Conservation (phyloP, 2,329 filamentous ascomycete species). For the Paraphaeosphaeria minitans region DNA sequence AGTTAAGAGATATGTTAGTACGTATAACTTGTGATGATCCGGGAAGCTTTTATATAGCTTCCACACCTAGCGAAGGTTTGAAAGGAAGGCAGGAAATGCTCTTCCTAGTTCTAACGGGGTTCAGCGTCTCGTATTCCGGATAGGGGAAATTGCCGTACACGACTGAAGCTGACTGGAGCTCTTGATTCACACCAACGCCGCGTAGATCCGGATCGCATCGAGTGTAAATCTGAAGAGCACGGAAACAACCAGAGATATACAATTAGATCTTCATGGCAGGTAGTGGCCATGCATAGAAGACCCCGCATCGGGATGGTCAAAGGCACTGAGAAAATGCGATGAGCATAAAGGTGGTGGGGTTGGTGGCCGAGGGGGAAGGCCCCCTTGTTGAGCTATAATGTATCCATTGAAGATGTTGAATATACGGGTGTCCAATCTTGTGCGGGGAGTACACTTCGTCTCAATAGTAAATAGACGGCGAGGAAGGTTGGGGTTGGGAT, state of each 20-base stretch:
- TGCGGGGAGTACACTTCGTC: background rate
- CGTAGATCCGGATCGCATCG: background rate
- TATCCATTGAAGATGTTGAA: background rate
- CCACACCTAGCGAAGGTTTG: background rate
- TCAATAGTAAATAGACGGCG: background rate
- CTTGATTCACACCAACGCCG: background rate
- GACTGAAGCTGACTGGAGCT: too few species aligned
- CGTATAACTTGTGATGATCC: background rate
- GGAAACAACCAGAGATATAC: background rate
- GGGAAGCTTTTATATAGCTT: background rate
- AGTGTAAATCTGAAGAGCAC: background rate
- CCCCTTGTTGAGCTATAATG: too few species aligned
- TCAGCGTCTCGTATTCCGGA: background rate
- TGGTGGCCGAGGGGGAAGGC: too few species aligned
- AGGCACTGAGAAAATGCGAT: too few species aligned
- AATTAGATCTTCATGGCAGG: background rate
- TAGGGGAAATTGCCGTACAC: background rate
- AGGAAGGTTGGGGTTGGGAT: background rate
- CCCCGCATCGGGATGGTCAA: background rate
- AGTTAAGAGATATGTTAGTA: too few species aligned
- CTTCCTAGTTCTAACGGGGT: too few species aligned
- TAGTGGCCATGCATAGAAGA: background rate
- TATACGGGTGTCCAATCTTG: too few species aligned
- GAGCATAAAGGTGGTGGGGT: too few species aligned
- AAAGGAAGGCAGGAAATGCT: too few species aligned